Conservation (phyloP, 1,284 basidiomycete species). For the Cryptococcus sp. region DNA sequence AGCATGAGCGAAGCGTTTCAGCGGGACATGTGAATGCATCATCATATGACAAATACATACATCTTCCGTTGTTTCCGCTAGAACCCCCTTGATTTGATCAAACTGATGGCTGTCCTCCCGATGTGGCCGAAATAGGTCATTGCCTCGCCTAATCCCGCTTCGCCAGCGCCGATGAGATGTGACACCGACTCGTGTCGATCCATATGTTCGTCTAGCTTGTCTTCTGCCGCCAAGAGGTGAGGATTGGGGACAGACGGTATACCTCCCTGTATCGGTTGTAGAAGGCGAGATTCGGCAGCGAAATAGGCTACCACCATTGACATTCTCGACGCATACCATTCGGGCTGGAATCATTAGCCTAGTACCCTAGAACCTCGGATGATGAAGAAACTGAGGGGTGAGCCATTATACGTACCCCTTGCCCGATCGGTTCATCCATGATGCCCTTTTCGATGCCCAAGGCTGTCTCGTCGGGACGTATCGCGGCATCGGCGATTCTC, state of each 20-base stretch:
- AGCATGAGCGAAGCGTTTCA: too few relatives aligned
- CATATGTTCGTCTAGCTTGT: constrained; percentile 23
- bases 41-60: neutral
- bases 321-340: constrained; percentile 36
- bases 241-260: constrained; percentile 14
- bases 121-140: constrained; percentile 30
- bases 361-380: too few relatives aligned
- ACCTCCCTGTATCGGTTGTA: constrained; percentile 25
- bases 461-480: constrained; percentile 14
- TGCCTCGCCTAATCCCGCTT: constrained; percentile 22
- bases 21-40: too few relatives aligned
- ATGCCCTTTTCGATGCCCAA: constrained; percentile 19
- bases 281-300: constrained; percentile 29
- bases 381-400: too few relatives aligned
- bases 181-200: constrained; percentile 15
- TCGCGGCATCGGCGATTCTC: constrained; percentile 34
- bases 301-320: constrained; percentile 34
- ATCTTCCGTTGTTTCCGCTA: too few relatives aligned
- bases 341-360: too few relatives aligned
- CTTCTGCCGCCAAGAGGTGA: constrained; percentile 23
- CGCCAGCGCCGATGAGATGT: constrained; percentile 11
- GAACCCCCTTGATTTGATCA: constrained; percentile 33
- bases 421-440: constrained; percentile 35
- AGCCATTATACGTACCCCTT: constrained; percentile 22
- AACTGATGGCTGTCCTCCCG: constrained; percentile 24